Evolutionary conservation across 2,329 filamentous ascomycete genomes (phyloP), one percentile per base, ranked within the genome.

Genomic region (Sarocladium strictum): DNA sequence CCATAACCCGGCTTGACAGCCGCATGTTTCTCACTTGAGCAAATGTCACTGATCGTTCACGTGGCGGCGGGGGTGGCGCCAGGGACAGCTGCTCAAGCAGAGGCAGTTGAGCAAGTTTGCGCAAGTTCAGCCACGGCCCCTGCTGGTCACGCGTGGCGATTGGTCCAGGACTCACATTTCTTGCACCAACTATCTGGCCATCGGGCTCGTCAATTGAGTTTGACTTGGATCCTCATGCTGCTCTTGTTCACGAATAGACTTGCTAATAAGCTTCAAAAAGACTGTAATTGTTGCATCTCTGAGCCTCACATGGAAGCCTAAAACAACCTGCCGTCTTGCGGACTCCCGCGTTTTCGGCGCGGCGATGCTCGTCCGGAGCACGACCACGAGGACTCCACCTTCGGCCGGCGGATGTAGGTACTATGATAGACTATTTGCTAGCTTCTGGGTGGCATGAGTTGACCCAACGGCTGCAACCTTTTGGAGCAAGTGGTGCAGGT

Each of bases 71-170:
- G 27, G 40, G 26, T 51, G 47, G 47, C 47, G 47, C 10, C 47
- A 33, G 29, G 47, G 47, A 33, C 15, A 11, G 19, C 47, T 35
- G 27, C 47, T 35, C 19, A 10, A 11, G 17, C 7, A 51, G 14
- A 47, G 43, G 19, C 43, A 15, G 43, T 21, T 51, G 47, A 51
- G 47, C 47, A 51, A 51, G 47, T 51, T 51, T 51, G 47, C 47
- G 47, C 47, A 51, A 51, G 27, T 51, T 51, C 9, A 35, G n/a
- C 47, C 26, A 9, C 24, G 26, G 11, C 43, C 43, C 23, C 23
- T 27, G 43, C 10, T 51, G 17, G 35, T 12, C 43, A 26, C 10
- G 47, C 12, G 27, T 17, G 27, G 40, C 24, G 47, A 35, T 35
- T 35, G 47, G 47, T 35, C 10, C 5, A 3, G 15, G 3, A 14